Evolutionary conservation across 2,329 filamentous ascomycete genomes (phyloP).

Genomic region (Gnomoniopsis sp.): DNA sequence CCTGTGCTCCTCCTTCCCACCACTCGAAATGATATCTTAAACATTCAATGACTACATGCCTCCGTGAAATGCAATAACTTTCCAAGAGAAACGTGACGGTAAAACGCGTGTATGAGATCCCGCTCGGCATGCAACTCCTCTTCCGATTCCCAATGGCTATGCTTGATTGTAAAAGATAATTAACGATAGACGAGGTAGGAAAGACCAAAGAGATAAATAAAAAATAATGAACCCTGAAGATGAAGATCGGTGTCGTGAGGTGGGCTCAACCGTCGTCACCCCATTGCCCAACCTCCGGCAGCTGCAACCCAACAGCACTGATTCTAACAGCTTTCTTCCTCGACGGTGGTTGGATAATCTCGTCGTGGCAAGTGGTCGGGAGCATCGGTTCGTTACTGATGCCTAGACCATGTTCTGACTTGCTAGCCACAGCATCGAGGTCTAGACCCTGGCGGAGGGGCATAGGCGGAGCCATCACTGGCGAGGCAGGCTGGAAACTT

Average conservation of each 20-base stretch:
- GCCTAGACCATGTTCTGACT: neutral
- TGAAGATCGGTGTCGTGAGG: neutral
- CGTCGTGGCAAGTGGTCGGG: neutral
- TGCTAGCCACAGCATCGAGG: neutral
- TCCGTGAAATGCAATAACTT: neutral
- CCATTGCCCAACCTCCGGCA: constrained; percentile 12
- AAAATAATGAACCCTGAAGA: neutral
- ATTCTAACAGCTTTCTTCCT: constrained; percentile 33
- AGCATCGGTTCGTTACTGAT: neutral
- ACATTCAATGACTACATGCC: neutral
- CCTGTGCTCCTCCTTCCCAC: no score
- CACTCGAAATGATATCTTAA: neutral
- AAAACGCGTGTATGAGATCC: neutral
- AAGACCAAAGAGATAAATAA: neutral
- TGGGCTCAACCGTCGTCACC: constrained; percentile 16
- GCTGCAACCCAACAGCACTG: constrained; percentile 31
- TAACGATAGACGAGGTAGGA: neutral
- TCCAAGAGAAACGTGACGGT: neutral
- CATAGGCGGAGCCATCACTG: neutral
- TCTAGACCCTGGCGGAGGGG: neutral
- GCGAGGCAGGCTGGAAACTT: neutral
- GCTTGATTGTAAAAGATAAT: constrained; percentile 1
- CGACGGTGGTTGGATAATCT: constrained; percentile 18
- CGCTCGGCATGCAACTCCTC: constrained; percentile 3
- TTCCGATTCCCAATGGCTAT: constrained; percentile 8